Percentiles rank a stretch among this genome's conserved stretches.
These are phyloP conservation scores for Puccinellia tenuiflora DNA, from an alignment of 176 grass and related monocot genomes.

Conservation along the genomic window DNA sequence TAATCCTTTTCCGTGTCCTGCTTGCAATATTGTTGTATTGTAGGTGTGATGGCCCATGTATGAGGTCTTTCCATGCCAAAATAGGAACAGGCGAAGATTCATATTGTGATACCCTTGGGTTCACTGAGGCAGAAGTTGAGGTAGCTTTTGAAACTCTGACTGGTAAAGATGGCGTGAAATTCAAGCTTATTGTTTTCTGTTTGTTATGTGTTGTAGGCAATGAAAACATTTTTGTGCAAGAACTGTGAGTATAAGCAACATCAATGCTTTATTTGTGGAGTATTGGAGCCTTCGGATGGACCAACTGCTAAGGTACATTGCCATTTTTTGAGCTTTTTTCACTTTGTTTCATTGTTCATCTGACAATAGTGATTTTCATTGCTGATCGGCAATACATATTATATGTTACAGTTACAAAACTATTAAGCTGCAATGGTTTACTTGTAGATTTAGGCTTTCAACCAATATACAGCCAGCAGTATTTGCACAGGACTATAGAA, in stretches of 20 bases:
- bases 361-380: neutral
- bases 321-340: neutral
- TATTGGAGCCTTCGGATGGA: slow-evolving; percentile 69
- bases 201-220: slow-evolving; percentile 44
- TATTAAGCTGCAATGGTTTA: neutral
- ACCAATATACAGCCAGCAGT: neutral
- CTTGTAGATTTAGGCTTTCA: slow-evolving; percentile 16
- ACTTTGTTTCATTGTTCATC: neutral
- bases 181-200: slow-evolving; percentile 14
- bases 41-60: slow-evolving; percentile 93
- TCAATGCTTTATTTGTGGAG: slow-evolving; percentile 88
- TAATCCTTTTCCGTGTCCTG: slow-evolving; percentile 2
- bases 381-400: neutral
- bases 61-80: slow-evolving; percentile 96
- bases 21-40: slow-evolving; percentile 19
- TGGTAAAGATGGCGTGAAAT: slow-evolving; percentile 22
- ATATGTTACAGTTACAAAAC: slow-evolving; percentile 15
- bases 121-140: slow-evolving; percentile 50
- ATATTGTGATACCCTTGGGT: slow-evolving; percentile 60
- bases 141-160: slow-evolving; percentile 31
- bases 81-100: slow-evolving; percentile 58
- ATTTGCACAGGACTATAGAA: neutral
- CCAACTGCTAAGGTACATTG: slow-evolving; percentile 60
- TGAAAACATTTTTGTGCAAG: slow-evolving; percentile 71
- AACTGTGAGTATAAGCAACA: slow-evolving; percentile 85